Percentiles rank a stretch among this genome's conserved stretches.
phyloP scores from a whole-genome alignment of 306 rosid species.

The Herpetospermum pedunculosum region DNA sequence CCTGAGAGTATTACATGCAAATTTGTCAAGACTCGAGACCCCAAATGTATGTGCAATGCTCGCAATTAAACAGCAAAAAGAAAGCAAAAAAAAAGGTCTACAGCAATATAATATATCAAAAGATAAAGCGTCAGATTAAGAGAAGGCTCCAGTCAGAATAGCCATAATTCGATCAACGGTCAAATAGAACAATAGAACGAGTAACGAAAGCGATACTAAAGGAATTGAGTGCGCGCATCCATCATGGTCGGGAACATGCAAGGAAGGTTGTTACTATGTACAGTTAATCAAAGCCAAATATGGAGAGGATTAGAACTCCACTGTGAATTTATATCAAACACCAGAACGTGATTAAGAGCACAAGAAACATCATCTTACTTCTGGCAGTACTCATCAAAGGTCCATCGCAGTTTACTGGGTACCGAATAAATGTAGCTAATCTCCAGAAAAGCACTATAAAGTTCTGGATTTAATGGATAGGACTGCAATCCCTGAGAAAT shows the following conservation, averaged over 20 bases:
- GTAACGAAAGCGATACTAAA: background rate
- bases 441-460: constrained; percentile 49
- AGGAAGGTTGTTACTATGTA: background rate
- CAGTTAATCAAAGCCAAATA: background rate
- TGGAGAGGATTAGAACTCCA: background rate
- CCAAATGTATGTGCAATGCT: background rate
- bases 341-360: background rate
- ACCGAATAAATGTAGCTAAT: constrained; percentile 61
- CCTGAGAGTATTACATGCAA: constrained; percentile 32
- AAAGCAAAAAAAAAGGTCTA: background rate
- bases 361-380: constrained; percentile 42
- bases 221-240: background rate
- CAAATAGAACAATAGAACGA: background rate
- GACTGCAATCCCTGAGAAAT: constrained; percentile 66
- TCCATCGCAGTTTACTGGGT: constrained; percentile 63
- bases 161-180: background rate
- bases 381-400: constrained; percentile 57
- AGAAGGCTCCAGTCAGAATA: background rate
- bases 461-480: constrained; percentile 73
- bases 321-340: background rate
- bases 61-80: background rate
- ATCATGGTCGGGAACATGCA: background rate
- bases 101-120: background rate
- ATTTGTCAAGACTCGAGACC: background rate
- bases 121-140: background rate